Evolutionary conservation across 331 rosid genomes (phyloP).

Genomic region (Spiraea crenata): DNA sequence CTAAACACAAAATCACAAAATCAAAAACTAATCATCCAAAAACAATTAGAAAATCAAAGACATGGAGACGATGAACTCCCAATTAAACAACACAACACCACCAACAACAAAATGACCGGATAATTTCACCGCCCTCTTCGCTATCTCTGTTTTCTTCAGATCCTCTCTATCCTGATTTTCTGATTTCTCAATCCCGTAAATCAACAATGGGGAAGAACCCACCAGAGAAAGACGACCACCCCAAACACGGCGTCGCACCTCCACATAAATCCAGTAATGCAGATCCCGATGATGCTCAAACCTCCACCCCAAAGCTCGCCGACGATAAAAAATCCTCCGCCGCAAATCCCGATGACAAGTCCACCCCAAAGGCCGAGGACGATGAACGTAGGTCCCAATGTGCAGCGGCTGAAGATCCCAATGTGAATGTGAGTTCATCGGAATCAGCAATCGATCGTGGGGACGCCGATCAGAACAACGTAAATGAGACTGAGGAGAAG

Average conservation of each 20-base stretch:
- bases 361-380: background rate
- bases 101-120: conserved; percentile 8
- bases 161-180: conserved; percentile 2
- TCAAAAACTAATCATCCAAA: background rate
- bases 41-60: background rate
- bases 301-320: background rate
- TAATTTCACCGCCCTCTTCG: conserved; percentile 30
- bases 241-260: conserved; percentile 6
- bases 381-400: background rate
- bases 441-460: conserved; percentile 5
- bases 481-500: background rate
- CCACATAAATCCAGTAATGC: background rate
- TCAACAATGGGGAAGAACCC: conserved; percentile 37
- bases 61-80: background rate
- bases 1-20: background rate
- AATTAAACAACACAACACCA: background rate
- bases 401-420: background rate
- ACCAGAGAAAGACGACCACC: conserved; percentile 16
- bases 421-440: background rate
- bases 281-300: background rate
- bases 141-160: conserved; percentile 20
- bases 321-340: background rate
- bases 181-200: background rate
- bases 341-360: background rate
- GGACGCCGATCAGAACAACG: background rate